A percentile compares a stretch with the other conserved stretches of the same genome.
phyloP scores from a whole-genome alignment of 2,329 filamentous ascomycete genomes.

The Pestalotiopsis sp. region DNA sequence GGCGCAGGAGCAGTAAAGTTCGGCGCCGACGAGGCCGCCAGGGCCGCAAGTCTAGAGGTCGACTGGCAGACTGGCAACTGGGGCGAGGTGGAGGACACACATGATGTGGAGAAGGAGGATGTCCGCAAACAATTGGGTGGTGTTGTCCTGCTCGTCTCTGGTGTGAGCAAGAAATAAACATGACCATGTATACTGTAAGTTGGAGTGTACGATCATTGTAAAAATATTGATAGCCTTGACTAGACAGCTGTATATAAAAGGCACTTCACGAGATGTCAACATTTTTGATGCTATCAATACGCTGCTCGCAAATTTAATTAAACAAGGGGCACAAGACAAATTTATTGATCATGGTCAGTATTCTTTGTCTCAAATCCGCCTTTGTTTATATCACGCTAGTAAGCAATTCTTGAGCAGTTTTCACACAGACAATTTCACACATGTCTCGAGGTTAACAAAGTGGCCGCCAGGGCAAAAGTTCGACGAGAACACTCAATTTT shows the following conservation, averaged over 20 bases:
- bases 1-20: slow-evolving; percentile 50
- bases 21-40: slow-evolving; percentile 80
- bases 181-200: not conserved
- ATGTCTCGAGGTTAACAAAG: too few relatives aligned
- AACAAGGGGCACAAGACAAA: not conserved
- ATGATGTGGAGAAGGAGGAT: slow-evolving; percentile 95
- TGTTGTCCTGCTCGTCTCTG: slow-evolving; percentile 78
- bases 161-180: slow-evolving; percentile 38
- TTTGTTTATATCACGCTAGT: too few relatives aligned
- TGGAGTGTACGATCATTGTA: slow-evolving; percentile 2
- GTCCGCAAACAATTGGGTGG: slow-evolving; percentile 85
- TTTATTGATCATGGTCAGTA: too few relatives aligned
- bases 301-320: not conserved
- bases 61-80: slow-evolving; percentile 87
- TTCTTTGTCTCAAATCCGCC: not conserved
- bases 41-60: slow-evolving; percentile 80
- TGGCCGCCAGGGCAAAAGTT: too few relatives aligned
- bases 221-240: not conserved
- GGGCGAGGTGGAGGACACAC: slow-evolving; percentile 97
- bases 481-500: too few relatives aligned
- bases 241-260: not conserved
- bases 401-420: too few relatives aligned
- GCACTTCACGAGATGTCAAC: not conserved
- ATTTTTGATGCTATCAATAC: too few relatives aligned
- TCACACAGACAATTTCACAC: too few relatives aligned